Conservation (phyloP, 805 yeast genomes). For the Candida methanosorbosa region DNA sequence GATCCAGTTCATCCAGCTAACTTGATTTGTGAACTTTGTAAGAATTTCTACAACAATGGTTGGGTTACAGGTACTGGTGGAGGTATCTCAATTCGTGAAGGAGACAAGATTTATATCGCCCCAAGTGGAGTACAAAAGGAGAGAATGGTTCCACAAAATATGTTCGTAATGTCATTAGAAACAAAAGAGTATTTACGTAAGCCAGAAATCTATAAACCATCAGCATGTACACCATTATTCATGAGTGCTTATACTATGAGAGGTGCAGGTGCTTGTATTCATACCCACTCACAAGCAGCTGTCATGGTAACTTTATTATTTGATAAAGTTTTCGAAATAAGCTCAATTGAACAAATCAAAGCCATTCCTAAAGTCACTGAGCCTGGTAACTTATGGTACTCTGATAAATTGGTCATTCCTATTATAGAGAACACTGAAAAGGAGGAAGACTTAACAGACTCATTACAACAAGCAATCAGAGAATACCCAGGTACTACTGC, state of each 20-base stretch:
- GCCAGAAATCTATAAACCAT: constrained; percentile 73
- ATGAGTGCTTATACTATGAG: constrained; percentile 59
- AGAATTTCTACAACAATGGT: constrained; percentile 64
- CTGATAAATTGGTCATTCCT: constrained; percentile 74
- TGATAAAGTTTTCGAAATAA: constrained; percentile 63
- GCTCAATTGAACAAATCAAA: constrained; percentile 85
- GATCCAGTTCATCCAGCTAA: constrained; percentile 77
- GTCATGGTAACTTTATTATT: constrained; percentile 70
- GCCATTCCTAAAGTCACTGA: constrained; percentile 69
- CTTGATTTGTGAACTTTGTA: constrained; percentile 74
- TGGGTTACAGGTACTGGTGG: constrained; percentile 98
- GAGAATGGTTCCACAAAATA: constrained; percentile 68
- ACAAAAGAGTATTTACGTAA: constrained; percentile 42
- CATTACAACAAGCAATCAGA: constrained; percentile 54
- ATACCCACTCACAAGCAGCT: constrained; percentile 87
- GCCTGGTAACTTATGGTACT: constrained; percentile 62
- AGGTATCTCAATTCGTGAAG: constrained; percentile 70
- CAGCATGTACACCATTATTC: constrained; percentile 90
- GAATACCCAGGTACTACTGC: constrained; percentile 76
- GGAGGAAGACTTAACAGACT: constrained; percentile 73
- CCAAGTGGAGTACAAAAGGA: constrained; percentile 98
- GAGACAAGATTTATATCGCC: constrained; percentile 59
- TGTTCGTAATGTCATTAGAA: constrained; percentile 65
- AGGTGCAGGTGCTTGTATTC: constrained; percentile 87
- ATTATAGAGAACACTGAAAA: constrained; percentile 86